Base-by-base conservation (phyloP, 306 rosid species). In the Urtica urens region DNA sequence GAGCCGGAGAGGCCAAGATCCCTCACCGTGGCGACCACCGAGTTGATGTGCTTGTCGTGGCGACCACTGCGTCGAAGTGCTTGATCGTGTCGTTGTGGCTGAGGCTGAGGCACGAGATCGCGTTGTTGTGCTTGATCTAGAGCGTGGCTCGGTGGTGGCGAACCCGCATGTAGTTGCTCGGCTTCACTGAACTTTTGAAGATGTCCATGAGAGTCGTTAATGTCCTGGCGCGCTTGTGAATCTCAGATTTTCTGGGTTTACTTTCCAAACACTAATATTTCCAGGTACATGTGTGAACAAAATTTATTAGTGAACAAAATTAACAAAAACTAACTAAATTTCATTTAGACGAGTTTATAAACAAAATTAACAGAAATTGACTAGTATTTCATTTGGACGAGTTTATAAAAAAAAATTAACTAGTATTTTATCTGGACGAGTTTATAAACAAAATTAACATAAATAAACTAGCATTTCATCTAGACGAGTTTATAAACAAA, bases 91-190 rank as follows among this genome's bases (percentile, higher is more conserved):
- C 64, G 27, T 75, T 78, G 6, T 53, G 58, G 9, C 83, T 77
- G 27, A 90, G 59, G 45, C 80, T 65, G 48, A 90, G 40, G 49
- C 95, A 72, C 1, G 97, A 90, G 49, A 90, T 68, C 6, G 97
- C 97, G 59, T 90, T 95, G 3, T 80, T 72, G 37, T 90, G 97
- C 29, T 63, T 77, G 55, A 90, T 78, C 95, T 95, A 84, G 3
- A 90, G 68, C 1, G 77, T 77, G 1, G 82, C 68, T 7, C 83
- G 70, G 37, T 63, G 74, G 18, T 78, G 50, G 0, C 80, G 43
- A 0, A 72, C 90, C 44, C 72, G 77, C 3, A 90, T 74, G 58
- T 90, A 90, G 21, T 79, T 90, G 43, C 81, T 73, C 0, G 97
- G 95, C 13, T 72, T 73, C 9, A 90, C 79, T 0, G 95, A 90